phyloP scores from a whole-genome alignment of 257 asterid genomes.

The Leonotis leonurus region DNA sequence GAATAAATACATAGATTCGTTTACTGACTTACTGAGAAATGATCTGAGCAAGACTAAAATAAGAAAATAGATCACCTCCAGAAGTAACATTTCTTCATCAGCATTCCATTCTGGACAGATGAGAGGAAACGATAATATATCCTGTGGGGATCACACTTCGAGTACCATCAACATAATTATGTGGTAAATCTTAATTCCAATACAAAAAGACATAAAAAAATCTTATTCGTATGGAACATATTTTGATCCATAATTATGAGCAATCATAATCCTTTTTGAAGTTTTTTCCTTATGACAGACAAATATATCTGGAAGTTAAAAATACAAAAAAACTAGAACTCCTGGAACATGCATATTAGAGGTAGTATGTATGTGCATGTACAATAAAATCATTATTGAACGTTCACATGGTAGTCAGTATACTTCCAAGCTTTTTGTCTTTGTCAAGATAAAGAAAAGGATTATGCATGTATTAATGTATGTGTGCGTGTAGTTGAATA shows the following conservation, averaged over 20 bases:
- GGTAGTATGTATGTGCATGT: background rate
- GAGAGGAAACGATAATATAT: conserved; percentile 64
- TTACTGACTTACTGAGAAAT: background rate
- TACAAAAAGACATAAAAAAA: background rate
- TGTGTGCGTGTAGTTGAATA: background rate
- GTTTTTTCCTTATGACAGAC: background rate
- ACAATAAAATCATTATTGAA: background rate
- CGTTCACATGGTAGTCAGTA: background rate
- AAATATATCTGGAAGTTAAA: too few relatives aligned
- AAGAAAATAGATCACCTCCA: conserved; percentile 49
- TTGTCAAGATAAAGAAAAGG: background rate
- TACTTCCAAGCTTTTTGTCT: background rate
- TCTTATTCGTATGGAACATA: background rate
- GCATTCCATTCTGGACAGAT: conserved; percentile 88
- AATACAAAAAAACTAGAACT: background rate
- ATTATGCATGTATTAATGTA: background rate
- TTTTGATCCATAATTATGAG: background rate
- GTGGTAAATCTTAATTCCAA: background rate
- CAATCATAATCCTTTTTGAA: background rate
- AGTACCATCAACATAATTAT: conserved; percentile 16
- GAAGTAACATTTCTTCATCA: conserved; percentile 83
- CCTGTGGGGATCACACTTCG: conserved; percentile 38
- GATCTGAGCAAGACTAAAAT: conserved; percentile 3
- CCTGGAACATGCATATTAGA: background rate
- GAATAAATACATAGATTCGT: background rate